Conservation (phyloP, 2,329 filamentous ascomycete genomes). For the Hypoxylon sp. region DNA sequence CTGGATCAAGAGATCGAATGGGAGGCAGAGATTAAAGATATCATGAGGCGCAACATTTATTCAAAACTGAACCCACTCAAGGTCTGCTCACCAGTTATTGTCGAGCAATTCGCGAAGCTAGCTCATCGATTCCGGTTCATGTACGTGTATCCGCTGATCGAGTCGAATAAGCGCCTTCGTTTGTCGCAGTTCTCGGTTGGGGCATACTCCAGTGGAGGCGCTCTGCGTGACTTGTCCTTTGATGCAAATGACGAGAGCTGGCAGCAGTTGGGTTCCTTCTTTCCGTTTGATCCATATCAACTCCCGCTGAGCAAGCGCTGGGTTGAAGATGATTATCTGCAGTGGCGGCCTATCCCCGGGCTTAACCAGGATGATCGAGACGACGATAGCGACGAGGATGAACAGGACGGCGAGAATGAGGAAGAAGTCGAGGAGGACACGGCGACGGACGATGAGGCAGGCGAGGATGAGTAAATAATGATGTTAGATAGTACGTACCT, state of each 20-base stretch:
- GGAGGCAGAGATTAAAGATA: constrained; percentile 80
- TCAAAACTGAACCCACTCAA: constrained; percentile 95
- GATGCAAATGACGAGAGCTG: constrained; percentile 78
- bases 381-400: constrained; percentile 61
- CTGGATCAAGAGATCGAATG: constrained; percentile 82
- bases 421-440: constrained; percentile 65
- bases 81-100: constrained; percentile 91
- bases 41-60: constrained; percentile 83
- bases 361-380: constrained; percentile 69
- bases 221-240: constrained; percentile 67
- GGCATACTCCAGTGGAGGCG: constrained; percentile 69
- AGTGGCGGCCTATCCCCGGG: constrained; percentile 83
- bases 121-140: constrained; percentile 88
- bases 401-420: constrained; percentile 63
- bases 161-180: constrained; percentile 91
- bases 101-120: constrained; percentile 91
- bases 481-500: constrained; percentile 30
- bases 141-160: constrained; percentile 89
- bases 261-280: constrained; percentile 92
- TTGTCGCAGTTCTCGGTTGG: constrained; percentile 78
- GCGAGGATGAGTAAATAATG: constrained; percentile 56
- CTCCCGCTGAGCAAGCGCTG: constrained; percentile 88
- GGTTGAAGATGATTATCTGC: constrained; percentile 87
- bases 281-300: constrained; percentile 97
- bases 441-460: constrained; percentile 65